phyloP scores from a whole-genome alignment of 139 green algal genomes.

The Mesotaenium endlicherianum region DNA sequence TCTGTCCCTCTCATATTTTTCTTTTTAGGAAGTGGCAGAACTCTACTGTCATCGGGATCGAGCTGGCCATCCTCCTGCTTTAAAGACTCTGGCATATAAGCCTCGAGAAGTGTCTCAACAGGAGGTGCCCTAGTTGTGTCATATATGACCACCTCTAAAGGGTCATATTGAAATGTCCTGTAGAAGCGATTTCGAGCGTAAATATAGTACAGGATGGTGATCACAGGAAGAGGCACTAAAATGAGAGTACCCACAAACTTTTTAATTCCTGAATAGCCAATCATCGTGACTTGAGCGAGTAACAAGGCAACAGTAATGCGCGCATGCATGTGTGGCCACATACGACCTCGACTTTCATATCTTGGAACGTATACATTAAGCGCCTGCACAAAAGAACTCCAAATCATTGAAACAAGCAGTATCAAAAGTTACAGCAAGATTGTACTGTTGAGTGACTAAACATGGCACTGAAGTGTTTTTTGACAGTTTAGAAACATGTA shows the following conservation, averaged over 20 bases:
- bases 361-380: constrained; percentile 39
- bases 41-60: too few relatives aligned
- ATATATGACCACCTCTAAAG: not conserved
- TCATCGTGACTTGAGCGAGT: constrained; percentile 31
- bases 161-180: not conserved
- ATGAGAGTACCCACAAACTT: constrained; percentile 14
- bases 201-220: constrained; percentile 2
- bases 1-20: too few relatives aligned
- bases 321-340: constrained; percentile 33
- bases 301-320: constrained; percentile 37
- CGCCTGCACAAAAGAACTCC: not conserved
- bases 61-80: too few relatives aligned
- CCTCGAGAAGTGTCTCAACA: not conserved
- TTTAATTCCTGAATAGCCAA: constrained; percentile 50
- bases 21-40: too few relatives aligned
- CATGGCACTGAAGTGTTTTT: not conserved
- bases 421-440: too few relatives aligned
- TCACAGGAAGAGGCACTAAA: constrained; percentile 12
- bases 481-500: not conserved
- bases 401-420: not conserved
- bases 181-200: not conserved
- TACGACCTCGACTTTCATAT: constrained; percentile 34
- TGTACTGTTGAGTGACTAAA: not conserved
- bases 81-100: constrained; percentile 1
- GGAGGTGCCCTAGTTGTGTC: not conserved